These are phyloP conservation scores for Phascolomyces articulosus DNA, from an alignment of 371 early-diverging fungal species.

Conservation along the genomic window DNA sequence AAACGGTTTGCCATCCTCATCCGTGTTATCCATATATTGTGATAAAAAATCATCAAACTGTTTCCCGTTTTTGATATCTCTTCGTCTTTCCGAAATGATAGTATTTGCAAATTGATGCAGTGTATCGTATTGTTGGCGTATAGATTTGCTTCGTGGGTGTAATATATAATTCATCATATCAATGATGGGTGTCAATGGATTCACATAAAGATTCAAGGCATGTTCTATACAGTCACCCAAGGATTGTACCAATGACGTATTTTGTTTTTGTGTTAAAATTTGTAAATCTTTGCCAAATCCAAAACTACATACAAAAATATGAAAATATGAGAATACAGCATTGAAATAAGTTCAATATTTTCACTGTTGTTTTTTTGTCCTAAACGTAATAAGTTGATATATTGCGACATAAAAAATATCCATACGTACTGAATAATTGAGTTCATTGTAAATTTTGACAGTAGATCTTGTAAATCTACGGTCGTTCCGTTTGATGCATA, in stretches of 20 bases:
- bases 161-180: slow-evolving; percentile 30
- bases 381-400: too few relatives aligned
- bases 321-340: too few relatives aligned
- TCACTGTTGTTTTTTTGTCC: too few relatives aligned
- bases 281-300: neutral
- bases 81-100: slow-evolving; percentile 44
- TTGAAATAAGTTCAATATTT: too few relatives aligned
- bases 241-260: neutral
- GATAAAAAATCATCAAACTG: slow-evolving; percentile 59
- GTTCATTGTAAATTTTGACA: too few relatives aligned
- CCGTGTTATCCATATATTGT: slow-evolving; percentile 60
- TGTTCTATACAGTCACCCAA: slow-evolving; percentile 9
- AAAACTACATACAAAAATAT: too few relatives aligned
- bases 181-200: slow-evolving; percentile 52
- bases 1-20: slow-evolving; percentile 54
- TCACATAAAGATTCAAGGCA: slow-evolving; percentile 25
- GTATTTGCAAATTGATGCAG: slow-evolving; percentile 35
- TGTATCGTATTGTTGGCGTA: too few relatives aligned
- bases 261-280: neutral
- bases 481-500: too few relatives aligned
- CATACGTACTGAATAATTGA: too few relatives aligned
- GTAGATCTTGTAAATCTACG: too few relatives aligned
- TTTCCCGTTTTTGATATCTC: slow-evolving; percentile 39
- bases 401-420: too few relatives aligned
- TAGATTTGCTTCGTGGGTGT: slow-evolving; percentile 5